phyloP scores from a whole-genome alignment of 768 basidiomycete species.

The Serendipita indica region DNA sequence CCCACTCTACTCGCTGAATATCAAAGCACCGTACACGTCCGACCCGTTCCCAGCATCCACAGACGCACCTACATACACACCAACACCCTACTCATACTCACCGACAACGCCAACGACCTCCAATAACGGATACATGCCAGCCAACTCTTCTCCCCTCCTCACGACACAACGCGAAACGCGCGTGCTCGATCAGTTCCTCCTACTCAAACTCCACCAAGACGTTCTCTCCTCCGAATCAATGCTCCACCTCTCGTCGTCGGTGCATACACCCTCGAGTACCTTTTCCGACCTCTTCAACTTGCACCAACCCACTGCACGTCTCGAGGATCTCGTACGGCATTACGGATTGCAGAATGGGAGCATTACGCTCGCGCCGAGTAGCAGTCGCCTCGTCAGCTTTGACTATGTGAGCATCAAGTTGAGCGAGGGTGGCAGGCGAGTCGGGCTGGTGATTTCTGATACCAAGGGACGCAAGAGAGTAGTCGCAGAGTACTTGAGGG shows the following conservation, averaged over 20 bases:
- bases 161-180: conserved; percentile 56
- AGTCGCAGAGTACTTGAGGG: not conserved
- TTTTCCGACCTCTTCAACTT: not conserved
- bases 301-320: conserved; percentile 1
- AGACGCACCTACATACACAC: conserved; percentile 14
- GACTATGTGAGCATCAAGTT: not conserved
- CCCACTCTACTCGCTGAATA: conserved; percentile 42
- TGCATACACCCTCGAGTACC: not conserved
- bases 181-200: conserved; percentile 65
- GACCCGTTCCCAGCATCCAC: conserved; percentile 54
- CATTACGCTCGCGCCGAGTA: not conserved
- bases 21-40: conserved; percentile 55
- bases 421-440: not conserved
- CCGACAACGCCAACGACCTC: conserved; percentile 16
- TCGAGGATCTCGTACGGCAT: not conserved
- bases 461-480: conserved; percentile 6
- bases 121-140: not conserved
- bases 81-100: conserved; percentile 14
- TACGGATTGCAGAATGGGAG: not conserved
- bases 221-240: conserved; percentile 58
- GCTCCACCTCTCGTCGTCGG: conserved; percentile 36
- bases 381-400: not conserved
- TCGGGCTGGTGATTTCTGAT: not conserved
- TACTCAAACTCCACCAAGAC: conserved; percentile 67
- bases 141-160: conserved; percentile 21